Evolutionary conservation across 495 filamentous ascomycete genomes (phyloP).

Genomic region (Astrothelium subdiscretum): DNA sequence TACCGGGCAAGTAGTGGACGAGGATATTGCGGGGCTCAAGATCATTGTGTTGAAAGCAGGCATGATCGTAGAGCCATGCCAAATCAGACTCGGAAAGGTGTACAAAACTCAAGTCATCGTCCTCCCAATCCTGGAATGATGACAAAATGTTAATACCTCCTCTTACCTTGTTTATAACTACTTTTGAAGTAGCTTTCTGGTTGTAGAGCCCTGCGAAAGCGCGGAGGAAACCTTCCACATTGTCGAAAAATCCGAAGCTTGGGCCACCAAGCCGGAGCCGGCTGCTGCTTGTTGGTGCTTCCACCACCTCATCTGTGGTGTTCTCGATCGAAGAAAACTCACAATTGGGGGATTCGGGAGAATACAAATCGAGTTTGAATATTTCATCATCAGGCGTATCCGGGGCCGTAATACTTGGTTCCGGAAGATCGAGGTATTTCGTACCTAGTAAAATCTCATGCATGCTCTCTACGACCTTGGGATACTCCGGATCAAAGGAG

Average conservation of each 20-base stretch:
- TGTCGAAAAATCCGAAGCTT: background rate
- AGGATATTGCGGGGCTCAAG: background rate
- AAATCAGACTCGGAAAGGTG: background rate
- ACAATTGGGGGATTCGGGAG: no score
- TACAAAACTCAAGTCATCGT: background rate
- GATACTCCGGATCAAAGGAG: background rate
- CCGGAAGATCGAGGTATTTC: background rate
- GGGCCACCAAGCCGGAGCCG: background rate
- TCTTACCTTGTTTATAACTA: background rate
- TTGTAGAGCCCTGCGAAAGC: background rate
- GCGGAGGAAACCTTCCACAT: background rate
- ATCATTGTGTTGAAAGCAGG: background rate
- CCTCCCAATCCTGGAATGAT: background rate
- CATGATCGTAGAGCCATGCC: background rate
- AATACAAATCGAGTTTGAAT: no score
- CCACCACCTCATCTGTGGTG: background rate
- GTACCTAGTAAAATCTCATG: background rate
- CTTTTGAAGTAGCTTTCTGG: background rate
- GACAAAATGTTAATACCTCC: background rate
- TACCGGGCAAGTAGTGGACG: background rate
- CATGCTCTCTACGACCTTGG: background rate
- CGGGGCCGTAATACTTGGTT: background rate
- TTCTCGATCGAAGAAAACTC: no score
- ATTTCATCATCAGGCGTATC: no score
- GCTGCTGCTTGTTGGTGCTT: background rate